Evolutionary conservation across 768 basidiomycete genomes (phyloP), one percentile per base, ranked within the genome.

Genomic region (Rhodotorula paludigena): DNA sequence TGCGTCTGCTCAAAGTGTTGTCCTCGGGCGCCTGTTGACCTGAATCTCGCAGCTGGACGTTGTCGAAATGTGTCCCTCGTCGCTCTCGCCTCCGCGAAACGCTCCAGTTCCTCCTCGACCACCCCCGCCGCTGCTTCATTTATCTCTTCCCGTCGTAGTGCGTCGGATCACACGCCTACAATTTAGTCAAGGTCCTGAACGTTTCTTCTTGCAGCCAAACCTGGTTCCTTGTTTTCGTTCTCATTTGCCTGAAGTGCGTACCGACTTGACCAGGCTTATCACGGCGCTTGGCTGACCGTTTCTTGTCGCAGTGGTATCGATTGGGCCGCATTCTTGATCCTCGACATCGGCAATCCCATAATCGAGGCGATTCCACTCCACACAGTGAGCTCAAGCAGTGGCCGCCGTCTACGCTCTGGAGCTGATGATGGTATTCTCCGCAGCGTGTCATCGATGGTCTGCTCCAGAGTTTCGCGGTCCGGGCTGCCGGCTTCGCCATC

Each of bases 41-140:
- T 1, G 25, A 7, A 1, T 3, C 69, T 52, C 51, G 5, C 75
- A 97, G 92, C 64, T 97, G 91, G 91, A 78, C 78, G 9, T 73
- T 87, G 44, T 82, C 84, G 18, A 89, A 88, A 76, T 51, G 84
- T 10, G 82, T 87, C 30, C 85, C 86, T 10, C 74, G 73, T 3
- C 74, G 77, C 1, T 90, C 90, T 21, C 84, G 85, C 1, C 74
- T 85, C 0, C 80, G 85, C 54, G 90, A 93, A 78, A 90, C 91
- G 0, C 81, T 96, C 2, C 87, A 86, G 62, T 99, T 98, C 77
- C 84, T 99, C 14, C 83, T 99, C 15, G 92, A 97, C 74, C 94
- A 97, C 76, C 94, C 94, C 20, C 85, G 94, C 18, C 85, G 82
- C 59, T 78, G 74, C 66, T 77, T 75, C 66, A 64, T 73, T 55